These are phyloP conservation scores for Euphorbia pulcherrima DNA, from an alignment of 345 rosid genomes.

Conservation along the genomic window DNA sequence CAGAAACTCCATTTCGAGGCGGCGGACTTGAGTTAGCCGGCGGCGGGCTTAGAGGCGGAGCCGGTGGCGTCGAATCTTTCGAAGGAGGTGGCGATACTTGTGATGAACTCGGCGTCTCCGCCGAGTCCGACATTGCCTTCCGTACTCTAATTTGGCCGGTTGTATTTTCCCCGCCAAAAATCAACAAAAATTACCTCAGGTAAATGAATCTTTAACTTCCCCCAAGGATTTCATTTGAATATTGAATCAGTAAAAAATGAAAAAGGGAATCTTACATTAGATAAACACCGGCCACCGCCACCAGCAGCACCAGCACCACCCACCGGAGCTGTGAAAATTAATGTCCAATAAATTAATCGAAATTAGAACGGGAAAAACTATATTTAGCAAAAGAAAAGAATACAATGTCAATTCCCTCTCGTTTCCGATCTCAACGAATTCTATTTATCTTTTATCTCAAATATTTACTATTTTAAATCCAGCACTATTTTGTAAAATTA, in stretches of 20 bases:
- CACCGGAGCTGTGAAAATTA: background rate
- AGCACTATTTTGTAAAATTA: too few species aligned
- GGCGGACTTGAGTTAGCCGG: background rate
- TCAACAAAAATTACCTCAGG: background rate
- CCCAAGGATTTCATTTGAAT: background rate
- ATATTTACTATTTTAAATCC: too few species aligned
- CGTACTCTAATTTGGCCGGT: background rate
- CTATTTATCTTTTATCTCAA: too few species aligned
- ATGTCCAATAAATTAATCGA: background rate
- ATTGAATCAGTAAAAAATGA: background rate
- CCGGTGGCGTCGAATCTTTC: background rate
- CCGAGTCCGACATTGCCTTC: constrained; percentile 42
- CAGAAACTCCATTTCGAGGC: background rate
- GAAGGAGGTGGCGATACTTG: background rate
- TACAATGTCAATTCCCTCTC: too few species aligned
- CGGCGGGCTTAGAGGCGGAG: background rate
- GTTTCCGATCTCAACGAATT: too few species aligned
- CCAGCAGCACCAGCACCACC: background rate
- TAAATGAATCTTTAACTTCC: background rate
- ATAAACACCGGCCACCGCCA: background rate
- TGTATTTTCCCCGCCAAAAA: background rate
- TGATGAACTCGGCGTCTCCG: constrained; percentile 35
- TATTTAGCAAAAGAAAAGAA: too few species aligned
- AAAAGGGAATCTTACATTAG: background rate
- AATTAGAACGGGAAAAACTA: background rate